Conservation (phyloP, 2,329 filamentous ascomycete species). For the Colletotrichum simmondsii region DNA sequence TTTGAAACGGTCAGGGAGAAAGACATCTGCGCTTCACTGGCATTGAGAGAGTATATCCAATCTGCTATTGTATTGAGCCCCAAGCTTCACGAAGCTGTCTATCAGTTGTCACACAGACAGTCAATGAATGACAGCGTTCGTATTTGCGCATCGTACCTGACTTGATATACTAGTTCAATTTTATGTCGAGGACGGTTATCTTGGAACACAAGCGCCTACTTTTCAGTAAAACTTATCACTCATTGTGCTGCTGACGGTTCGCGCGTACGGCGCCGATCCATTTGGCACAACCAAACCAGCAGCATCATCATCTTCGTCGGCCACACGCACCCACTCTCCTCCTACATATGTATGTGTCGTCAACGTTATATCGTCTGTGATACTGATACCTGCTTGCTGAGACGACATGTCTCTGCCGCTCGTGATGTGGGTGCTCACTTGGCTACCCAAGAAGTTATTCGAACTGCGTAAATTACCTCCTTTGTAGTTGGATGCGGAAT, state of each 20-base stretch:
- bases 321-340: constrained; percentile 15
- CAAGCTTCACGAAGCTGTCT: too few relatives aligned
- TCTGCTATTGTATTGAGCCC: too few relatives aligned
- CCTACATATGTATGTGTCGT: constrained; percentile 16
- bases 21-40: too few relatives aligned
- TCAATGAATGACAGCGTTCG: too few relatives aligned
- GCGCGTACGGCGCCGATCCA: background rate
- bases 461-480: background rate
- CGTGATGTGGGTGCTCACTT: constrained; percentile 16
- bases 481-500: background rate
- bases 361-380: constrained; percentile 14
- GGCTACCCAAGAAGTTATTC: constrained; percentile 1
- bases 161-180: too few relatives aligned
- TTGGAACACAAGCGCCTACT: background rate
- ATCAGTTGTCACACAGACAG: too few relatives aligned
- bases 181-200: too few relatives aligned
- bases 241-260: background rate
- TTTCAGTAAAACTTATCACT: background rate
- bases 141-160: too few relatives aligned
- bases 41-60: too few relatives aligned
- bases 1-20: too few relatives aligned
- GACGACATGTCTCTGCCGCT: constrained; percentile 3
- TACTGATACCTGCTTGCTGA: constrained; percentile 6
- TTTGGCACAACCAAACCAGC: background rate
- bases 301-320: constrained; percentile 16